A percentile compares a stretch with the other conserved stretches of the same genome.
These are phyloP conservation scores for Quercus variabilis DNA, from an alignment of 306 rosid genomes.

Conservation along the genomic window DNA sequence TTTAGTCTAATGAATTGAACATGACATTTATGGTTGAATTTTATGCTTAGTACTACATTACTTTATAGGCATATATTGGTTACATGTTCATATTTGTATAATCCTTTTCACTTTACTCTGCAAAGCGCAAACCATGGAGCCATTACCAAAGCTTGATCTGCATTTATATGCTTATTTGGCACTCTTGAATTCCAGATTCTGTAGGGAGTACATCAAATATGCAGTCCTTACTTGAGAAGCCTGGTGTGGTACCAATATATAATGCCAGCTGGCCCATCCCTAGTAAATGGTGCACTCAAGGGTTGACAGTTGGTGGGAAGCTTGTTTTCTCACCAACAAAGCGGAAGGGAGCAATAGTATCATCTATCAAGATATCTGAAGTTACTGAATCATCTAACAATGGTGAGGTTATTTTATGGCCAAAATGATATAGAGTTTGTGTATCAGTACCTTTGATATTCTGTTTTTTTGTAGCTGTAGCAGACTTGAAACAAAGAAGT, in stretches of 20 bases:
- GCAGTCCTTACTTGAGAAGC: conserved; percentile 56
- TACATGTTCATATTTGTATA: neutral
- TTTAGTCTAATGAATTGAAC: neutral
- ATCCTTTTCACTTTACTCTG: neutral
- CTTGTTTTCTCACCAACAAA: conserved; percentile 30
- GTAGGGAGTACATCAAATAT: conserved; percentile 47
- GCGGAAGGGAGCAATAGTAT: conserved; percentile 41
- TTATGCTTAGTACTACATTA: neutral
- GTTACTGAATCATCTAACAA: conserved; percentile 41
- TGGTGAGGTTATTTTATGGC: conserved; percentile 40
- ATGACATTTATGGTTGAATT: neutral
- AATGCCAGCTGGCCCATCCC: conserved; percentile 32
- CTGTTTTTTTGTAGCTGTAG: neutral
- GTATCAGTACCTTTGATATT: conserved; percentile 7
- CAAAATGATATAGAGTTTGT: neutral
- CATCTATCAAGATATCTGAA: conserved; percentile 66
- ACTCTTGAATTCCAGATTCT: conserved; percentile 48
- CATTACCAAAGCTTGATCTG: conserved; percentile 3
- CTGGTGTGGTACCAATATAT: conserved; percentile 37
- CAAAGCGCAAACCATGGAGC: neutral
- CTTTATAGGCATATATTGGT: neutral
- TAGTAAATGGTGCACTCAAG: conserved; percentile 37
- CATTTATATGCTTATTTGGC: conserved; percentile 11
- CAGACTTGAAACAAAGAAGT: neutral
- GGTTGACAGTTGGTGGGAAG: conserved; percentile 43